Conservation (phyloP, 352 stramenopile species). For the Phytophthora pisi region DNA sequence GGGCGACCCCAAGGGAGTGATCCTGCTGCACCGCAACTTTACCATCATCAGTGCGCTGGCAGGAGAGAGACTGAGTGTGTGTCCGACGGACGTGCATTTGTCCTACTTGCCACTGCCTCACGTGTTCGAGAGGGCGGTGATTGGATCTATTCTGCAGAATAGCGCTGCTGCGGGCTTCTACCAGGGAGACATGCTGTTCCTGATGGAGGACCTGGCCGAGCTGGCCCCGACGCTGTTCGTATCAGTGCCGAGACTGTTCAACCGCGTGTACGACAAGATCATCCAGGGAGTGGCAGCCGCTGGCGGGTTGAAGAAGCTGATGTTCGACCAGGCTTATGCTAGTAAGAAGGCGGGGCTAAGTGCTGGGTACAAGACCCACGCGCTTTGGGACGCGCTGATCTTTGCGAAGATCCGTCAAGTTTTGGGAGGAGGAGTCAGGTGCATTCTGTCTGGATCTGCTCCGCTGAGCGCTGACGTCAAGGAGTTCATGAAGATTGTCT, state of each 20-base stretch:
- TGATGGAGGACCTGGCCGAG: slow-evolving; percentile 95
- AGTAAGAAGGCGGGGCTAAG: slow-evolving; percentile 60
- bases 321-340: slow-evolving; percentile 71
- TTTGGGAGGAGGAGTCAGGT: slow-evolving; percentile 88
- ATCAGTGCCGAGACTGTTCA: slow-evolving; percentile 95
- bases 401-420: slow-evolving; percentile 95
- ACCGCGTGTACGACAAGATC: slow-evolving; percentile 98
- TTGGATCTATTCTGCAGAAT: slow-evolving; percentile 57
- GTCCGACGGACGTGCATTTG: slow-evolving; percentile 88
- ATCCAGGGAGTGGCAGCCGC: slow-evolving; percentile 68
- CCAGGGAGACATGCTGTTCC: slow-evolving; percentile 87
- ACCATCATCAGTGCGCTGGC: slow-evolving; percentile 29
- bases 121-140: slow-evolving; percentile 95
- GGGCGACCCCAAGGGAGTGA: slow-evolving; percentile 95
- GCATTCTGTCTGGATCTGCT: slow-evolving; percentile 94
- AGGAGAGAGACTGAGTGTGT: slow-evolving; percentile 40
- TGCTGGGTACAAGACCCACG: slow-evolving; percentile 66
- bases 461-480: slow-evolving; percentile 93
- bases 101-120: slow-evolving; percentile 97
- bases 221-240: slow-evolving; percentile 94
- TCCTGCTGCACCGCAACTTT: slow-evolving; percentile 92
- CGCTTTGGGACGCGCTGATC: slow-evolving; percentile 95
- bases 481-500: slow-evolving; percentile 96
- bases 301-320: slow-evolving; percentile 64
- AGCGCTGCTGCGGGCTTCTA: slow-evolving; percentile 76